A percentile compares a stretch with the other conserved stretches of the same genome.
These are phyloP conservation scores for Arabidopsis thaliana DNA, from an alignment of 345 rosid genomes.

Conservation along the genomic window DNA sequence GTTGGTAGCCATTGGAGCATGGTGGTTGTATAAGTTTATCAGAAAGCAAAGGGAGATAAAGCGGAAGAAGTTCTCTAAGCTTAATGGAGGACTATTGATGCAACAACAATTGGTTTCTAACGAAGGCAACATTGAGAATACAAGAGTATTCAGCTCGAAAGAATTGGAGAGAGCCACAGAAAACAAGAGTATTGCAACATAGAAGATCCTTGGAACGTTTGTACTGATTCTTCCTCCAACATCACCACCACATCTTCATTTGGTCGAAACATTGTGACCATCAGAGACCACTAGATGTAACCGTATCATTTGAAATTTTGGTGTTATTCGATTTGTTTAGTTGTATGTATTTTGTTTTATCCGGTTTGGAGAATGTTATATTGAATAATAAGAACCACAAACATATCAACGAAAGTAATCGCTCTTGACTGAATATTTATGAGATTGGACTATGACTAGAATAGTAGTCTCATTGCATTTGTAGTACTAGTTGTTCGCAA, in stretches of 20 bases:
- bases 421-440: background rate
- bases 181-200: constrained; percentile 13
- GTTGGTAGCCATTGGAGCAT: constrained; percentile 35
- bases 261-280: background rate
- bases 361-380: background rate
- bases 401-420: background rate
- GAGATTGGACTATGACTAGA: background rate
- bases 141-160: constrained; percentile 45
- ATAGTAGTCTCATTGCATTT: background rate
- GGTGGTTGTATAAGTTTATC: constrained; percentile 35
- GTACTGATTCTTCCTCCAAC: constrained; percentile 13
- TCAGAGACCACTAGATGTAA: background rate
- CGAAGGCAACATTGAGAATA: background rate
- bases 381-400: background rate
- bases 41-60: constrained; percentile 28
- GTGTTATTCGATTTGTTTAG: background rate
- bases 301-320: background rate
- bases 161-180: constrained; percentile 48
- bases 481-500: background rate
- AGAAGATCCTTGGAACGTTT: constrained; percentile 12
- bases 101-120: constrained; percentile 42
- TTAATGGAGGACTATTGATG: constrained; percentile 47
- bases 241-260: constrained; percentile 19
- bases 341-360: background rate
- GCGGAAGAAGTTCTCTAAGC: constrained; percentile 18